These are phyloP conservation scores for Argentina anserina DNA, from an alignment of 306 rosid genomes.

Conservation along the genomic window DNA sequence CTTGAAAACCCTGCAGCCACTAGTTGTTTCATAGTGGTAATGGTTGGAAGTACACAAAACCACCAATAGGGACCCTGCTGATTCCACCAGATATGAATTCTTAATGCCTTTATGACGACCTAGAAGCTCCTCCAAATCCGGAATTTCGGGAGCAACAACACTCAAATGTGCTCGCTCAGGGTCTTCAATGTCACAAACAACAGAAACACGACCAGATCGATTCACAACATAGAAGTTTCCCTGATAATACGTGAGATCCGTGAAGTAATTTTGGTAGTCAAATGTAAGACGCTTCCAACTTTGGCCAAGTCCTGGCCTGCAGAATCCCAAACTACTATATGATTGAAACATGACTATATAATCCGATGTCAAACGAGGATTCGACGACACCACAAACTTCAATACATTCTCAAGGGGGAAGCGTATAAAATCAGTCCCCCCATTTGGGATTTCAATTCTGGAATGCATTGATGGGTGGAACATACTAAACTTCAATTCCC, in stretches of 20 bases:
- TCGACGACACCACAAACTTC: not conserved
- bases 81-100: not conserved
- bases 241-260: not conserved
- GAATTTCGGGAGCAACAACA: not conserved
- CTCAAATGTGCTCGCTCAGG: not conserved
- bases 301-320: not conserved
- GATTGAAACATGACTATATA: not conserved
- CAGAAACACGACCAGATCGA: not conserved
- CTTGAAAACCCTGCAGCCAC: not conserved
- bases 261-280: not conserved
- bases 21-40: not conserved
- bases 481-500: not conserved
- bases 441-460: not conserved
- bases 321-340: not conserved
- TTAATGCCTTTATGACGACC: not conserved
- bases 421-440: no score
- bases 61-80: not conserved
- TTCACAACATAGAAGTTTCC: not conserved
- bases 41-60: not conserved
- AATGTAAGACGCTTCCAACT: not conserved
- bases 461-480: not conserved
- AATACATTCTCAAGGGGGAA: no score
- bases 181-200: not conserved
- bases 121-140: not conserved
- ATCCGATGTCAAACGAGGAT: not conserved